A percentile compares a stretch with the other conserved stretches of the same genome.
Evolutionary conservation across 176 grass and related monocot genomes (phyloP).

Genomic region (Dactylis glomerata): DNA sequence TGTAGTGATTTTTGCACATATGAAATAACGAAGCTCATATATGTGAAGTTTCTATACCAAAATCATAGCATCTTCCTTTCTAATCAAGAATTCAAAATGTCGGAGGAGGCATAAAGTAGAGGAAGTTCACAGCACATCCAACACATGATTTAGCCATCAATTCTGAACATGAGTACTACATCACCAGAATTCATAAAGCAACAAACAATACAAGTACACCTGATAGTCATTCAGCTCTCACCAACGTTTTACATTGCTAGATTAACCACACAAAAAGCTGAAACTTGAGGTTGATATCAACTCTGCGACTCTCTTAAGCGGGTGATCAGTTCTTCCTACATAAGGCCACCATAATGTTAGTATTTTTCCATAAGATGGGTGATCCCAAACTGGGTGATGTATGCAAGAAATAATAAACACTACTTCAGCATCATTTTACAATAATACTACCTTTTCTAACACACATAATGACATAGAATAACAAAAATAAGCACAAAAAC

Average conservation of each 20-base stretch:
- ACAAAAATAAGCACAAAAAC: background rate
- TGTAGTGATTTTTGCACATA: too few relatives aligned
- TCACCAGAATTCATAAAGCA: background rate
- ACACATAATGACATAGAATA: background rate
- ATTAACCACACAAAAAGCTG: background rate
- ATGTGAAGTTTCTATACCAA: background rate
- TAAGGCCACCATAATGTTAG: conserved; percentile 2
- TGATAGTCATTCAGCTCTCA: background rate
- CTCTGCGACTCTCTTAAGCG: background rate
- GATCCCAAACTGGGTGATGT: background rate
- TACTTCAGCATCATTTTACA: background rate
- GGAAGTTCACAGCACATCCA: background rate
- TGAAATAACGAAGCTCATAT: too few relatives aligned
- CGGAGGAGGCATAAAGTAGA: background rate
- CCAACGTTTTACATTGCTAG: background rate
- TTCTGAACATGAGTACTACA: background rate
- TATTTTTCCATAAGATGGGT: background rate
- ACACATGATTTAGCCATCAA: background rate
- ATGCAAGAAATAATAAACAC: background rate
- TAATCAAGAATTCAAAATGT: background rate
- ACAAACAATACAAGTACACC: background rate
- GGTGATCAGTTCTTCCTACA: conserved; percentile 54
- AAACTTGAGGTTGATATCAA: background rate
- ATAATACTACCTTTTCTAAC: background rate
- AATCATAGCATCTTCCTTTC: background rate